Evolutionary conservation across 106 monocot species (phyloP), one percentile per base, ranked within the genome.

Genomic region (Dendrobium nobile): DNA sequence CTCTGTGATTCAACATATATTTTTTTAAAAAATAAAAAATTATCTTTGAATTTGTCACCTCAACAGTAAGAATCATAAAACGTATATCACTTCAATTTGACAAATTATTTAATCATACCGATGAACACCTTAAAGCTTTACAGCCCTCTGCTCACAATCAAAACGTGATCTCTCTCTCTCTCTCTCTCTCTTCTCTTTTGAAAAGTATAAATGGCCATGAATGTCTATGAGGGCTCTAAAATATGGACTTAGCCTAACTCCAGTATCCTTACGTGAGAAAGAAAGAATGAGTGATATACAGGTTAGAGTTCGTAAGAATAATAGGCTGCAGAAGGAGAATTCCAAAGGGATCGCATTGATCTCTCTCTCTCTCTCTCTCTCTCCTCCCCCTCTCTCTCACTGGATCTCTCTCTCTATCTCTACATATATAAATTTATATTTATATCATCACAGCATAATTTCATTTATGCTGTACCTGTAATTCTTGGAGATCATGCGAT

Each of bases 311-410:
- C 51, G 13, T 51, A 3, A n/a, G 4, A 61, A 61, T 22, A 61
- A 61, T 61, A 61, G 13, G 81, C 56, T 42, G 75, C 42, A 47
- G 58, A 75, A 73, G 81, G 74, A 81, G 41, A 75, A 81, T 42
- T 81, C 81, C 81, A 81, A 81, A 81, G 81, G 81, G 81, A 81
- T 81, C 81, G 81, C 81, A 81, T 81, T 81, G 81, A 81, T 81
- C 81, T 81, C 81, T 42, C 41, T 75, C 54, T 18, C 47, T 42
- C 58, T 28, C n/a, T 72, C 22, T 41, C 40, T 73, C 18, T n/a
- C n/a, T n/a, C n/a, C 41, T 75, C 54, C 9, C 47, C 24, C 58
- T 28, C n/a, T 72, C 22, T 41, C 40, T 73, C 18, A 37, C 37
- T 37, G 37, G 37, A 37, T 73, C 20, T 73, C 40, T 41, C 22